Evolutionary conservation across 108 stramenopile species (phyloP).

Genomic region (Skeletonema potamos): DNA sequence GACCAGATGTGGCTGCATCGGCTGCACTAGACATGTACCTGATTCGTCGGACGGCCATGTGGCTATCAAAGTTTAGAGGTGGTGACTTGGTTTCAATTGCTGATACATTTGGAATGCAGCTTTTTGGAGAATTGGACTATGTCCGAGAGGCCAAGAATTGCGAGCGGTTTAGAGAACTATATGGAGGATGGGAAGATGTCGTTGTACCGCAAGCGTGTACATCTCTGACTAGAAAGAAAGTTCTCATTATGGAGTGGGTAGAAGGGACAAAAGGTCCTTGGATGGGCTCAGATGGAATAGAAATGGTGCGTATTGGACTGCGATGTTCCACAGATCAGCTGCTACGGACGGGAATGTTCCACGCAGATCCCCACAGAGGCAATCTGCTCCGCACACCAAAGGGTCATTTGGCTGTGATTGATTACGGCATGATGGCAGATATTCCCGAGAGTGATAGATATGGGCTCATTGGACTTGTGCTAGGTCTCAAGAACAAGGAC

Average conservation of each 20-base stretch:
- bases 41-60: constrained; percentile 72
- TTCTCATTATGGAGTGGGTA: constrained; percentile 92
- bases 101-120: constrained; percentile 90
- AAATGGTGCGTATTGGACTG: constrained; percentile 88
- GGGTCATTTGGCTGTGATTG: constrained; percentile 80
- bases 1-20: constrained; percentile 83
- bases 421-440: constrained; percentile 96
- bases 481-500: constrained; percentile 89
- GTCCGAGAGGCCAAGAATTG: constrained; percentile 82
- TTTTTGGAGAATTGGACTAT: constrained; percentile 92
- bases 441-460: constrained; percentile 90
- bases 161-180: constrained; percentile 81
- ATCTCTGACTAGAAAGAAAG: constrained; percentile 76
- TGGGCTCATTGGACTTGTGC: constrained; percentile 86
- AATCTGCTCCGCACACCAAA: constrained; percentile 73
- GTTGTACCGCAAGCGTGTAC: constrained; percentile 75
- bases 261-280: constrained; percentile 92
- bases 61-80: constrained; percentile 73
- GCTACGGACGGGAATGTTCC: constrained; percentile 70
- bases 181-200: constrained; percentile 82
- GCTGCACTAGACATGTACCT: constrained; percentile 91
- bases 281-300: constrained; percentile 76
- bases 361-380: constrained; percentile 52
- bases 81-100: constrained; percentile 87
- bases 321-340: constrained; percentile 91